Conservation (phyloP, 1,284 basidiomycete genomes). For the Cutaneotrichosporon spelunceum region DNA sequence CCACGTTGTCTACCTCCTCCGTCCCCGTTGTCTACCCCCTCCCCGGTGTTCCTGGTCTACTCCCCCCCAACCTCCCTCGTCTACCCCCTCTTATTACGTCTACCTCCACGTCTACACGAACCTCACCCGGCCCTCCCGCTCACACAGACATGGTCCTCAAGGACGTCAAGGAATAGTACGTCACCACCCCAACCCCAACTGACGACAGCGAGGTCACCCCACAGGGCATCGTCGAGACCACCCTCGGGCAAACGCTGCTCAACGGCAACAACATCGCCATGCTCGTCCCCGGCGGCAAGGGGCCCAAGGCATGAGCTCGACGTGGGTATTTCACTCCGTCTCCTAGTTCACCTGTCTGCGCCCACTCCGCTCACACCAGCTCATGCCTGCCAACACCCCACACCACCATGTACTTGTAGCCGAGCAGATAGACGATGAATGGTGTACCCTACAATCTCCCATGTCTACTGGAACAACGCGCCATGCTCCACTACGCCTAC, state of each 20-base stretch:
- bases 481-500: too few species aligned
- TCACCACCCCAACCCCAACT: slow-evolving; percentile 10
- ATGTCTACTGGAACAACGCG: too few species aligned
- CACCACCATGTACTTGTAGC: slow-evolving; percentile 7
- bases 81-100: background rate
- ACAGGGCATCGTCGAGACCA: slow-evolving; percentile 74
- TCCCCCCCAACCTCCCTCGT: too few species aligned
- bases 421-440: background rate
- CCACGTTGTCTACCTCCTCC: too few species aligned
- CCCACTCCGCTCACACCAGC: too few species aligned
- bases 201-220: slow-evolving; percentile 72
- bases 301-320: slow-evolving; percentile 18
- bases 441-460: slow-evolving; percentile 1
- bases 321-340: too few species aligned
- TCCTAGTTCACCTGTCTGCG: too few species aligned
- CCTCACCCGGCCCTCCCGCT: too few species aligned
- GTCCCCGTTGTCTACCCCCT: too few species aligned
- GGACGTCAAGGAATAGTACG: slow-evolving; percentile 94
- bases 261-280: slow-evolving; percentile 99
- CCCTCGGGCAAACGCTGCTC: slow-evolving; percentile 82
- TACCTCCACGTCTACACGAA: too few species aligned
- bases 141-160: slow-evolving; percentile 91
- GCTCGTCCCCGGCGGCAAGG: slow-evolving; percentile 40
- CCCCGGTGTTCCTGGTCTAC: too few species aligned
- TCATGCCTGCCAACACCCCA: too few species aligned